Evolutionary conservation across 257 asterid species (phyloP).

Genomic region (Primulina tabacum): DNA sequence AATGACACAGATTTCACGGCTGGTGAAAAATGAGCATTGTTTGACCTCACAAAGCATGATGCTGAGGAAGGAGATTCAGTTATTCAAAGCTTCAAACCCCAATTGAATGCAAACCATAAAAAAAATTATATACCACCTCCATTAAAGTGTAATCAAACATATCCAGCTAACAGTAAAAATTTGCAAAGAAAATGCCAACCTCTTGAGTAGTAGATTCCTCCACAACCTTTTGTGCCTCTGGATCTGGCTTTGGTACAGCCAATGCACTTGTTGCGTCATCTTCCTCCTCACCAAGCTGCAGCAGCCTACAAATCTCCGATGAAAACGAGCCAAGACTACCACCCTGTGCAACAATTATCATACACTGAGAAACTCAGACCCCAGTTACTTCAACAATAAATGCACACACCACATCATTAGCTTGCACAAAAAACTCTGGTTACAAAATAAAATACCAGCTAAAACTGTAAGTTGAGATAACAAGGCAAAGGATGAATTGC

Average conservation of each 20-base stretch:
- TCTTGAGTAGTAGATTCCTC: constrained; percentile 49
- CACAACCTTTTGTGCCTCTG: constrained; percentile 56
- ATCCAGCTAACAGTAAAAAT: not conserved
- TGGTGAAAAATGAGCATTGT: not conserved
- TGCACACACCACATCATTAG: constrained; percentile 13
- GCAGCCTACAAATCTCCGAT: constrained; percentile 70
- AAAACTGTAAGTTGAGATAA: not conserved
- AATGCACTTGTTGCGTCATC: constrained; percentile 96
- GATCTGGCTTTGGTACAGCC: constrained; percentile 81
- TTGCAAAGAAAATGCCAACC: constrained; percentile 36
- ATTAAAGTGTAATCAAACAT: not conserved
- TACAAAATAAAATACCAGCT: constrained; percentile 1
- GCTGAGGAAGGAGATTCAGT: constrained; percentile 5
- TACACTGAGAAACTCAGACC: constrained; percentile 21
- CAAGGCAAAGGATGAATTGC: constrained; percentile 9
- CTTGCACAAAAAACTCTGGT: constrained; percentile 10
- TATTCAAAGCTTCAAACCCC: not conserved
- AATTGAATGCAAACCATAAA: not conserved
- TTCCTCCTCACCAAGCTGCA: constrained; percentile 89
- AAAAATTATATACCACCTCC: not conserved
- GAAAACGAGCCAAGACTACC: constrained; percentile 75
- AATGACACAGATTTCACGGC: not conserved
- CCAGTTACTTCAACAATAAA: constrained; percentile 11
- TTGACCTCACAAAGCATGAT: not conserved
- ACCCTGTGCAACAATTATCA: constrained; percentile 48